These are phyloP conservation scores for Pulveroboletus sp. DNA, from an alignment of 768 basidiomycete species.

Conservation along the genomic window DNA sequence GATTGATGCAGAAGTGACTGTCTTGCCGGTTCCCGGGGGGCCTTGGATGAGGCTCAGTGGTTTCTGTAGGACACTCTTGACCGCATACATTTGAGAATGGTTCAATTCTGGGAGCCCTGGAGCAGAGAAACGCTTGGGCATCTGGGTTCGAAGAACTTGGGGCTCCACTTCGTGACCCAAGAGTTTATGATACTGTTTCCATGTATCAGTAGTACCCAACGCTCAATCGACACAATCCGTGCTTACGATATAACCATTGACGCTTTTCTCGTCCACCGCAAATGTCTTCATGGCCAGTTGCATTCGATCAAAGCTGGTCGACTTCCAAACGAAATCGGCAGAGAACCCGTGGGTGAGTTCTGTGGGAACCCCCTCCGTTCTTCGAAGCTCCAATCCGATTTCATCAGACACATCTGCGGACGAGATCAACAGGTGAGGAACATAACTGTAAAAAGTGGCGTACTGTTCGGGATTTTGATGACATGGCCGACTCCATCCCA, in stretches of 20 bases:
- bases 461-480: slow-evolving; percentile 98
- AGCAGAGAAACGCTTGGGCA: slow-evolving; percentile 97
- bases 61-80: slow-evolving; percentile 98
- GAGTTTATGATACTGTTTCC: slow-evolving; percentile 87
- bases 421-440: slow-evolving; percentile 5
- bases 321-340: slow-evolving; percentile 99
- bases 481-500: slow-evolving; percentile 99
- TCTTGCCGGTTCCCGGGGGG: slow-evolving; percentile 98
- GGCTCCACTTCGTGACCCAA: slow-evolving; percentile 97
- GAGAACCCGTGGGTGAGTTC: slow-evolving; percentile 94
- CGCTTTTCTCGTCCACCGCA: slow-evolving; percentile 98
- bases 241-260: slow-evolving; percentile 94
- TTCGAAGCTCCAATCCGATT: slow-evolving; percentile 87
- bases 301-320: slow-evolving; percentile 99
- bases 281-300: slow-evolving; percentile 99
- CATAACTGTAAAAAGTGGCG: slow-evolving; percentile 26
- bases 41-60: slow-evolving; percentile 97
- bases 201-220: slow-evolving; percentile 1
- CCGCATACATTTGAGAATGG: slow-evolving; percentile 99
- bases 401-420: slow-evolving; percentile 93
- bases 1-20: slow-evolving; percentile 97
- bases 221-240: neutral
- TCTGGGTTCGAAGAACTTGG: slow-evolving; percentile 82
- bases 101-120: slow-evolving; percentile 97
- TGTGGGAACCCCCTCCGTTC: slow-evolving; percentile 88